Evolutionary conservation across 768 basidiomycete species (phyloP).

Genomic region (Boletales sp.): DNA sequence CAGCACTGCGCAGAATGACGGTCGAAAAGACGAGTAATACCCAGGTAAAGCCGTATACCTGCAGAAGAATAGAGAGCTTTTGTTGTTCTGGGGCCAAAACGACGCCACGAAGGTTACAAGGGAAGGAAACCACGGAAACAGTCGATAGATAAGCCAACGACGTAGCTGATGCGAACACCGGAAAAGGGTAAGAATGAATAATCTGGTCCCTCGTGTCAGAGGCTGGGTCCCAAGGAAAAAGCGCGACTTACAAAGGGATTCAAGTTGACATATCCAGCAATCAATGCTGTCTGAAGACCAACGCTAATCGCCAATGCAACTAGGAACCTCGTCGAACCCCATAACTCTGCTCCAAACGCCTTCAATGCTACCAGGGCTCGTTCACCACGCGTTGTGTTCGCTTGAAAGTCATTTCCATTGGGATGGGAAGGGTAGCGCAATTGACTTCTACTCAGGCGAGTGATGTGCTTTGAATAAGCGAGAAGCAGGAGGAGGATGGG

Average conservation of each 20-base stretch:
- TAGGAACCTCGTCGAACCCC: constrained; percentile 64
- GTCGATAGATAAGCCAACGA: constrained; percentile 49
- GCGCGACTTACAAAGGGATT: constrained; percentile 57
- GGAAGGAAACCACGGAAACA: constrained; percentile 40
- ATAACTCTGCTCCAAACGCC: constrained; percentile 30
- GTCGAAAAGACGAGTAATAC: constrained; percentile 51
- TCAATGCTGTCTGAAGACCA: constrained; percentile 45
- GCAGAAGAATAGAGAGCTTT: constrained; percentile 49
- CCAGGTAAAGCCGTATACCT: constrained; percentile 59
- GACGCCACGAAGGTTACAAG: constrained; percentile 21
- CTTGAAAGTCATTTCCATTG: constrained; percentile 2
- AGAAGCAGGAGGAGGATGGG: constrained; percentile 53
- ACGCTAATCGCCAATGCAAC: constrained; percentile 46
- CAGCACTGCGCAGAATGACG: constrained; percentile 35
- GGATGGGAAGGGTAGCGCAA: not conserved
- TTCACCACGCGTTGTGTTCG: constrained; percentile 6
- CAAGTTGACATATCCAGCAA: constrained; percentile 46
- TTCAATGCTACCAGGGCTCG: constrained; percentile 25
- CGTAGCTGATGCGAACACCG: constrained; percentile 48
- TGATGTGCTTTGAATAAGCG: constrained; percentile 32
- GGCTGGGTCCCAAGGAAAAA: not conserved
- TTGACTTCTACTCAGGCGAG: constrained; percentile 19
- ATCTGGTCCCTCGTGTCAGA: constrained; percentile 39
- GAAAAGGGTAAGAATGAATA: constrained; percentile 53
- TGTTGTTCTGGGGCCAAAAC: constrained; percentile 36